These are phyloP conservation scores for Myriosclerotinia scirpicola DNA, from an alignment of 2,329 filamentous ascomycete genomes.

Conservation along the genomic window DNA sequence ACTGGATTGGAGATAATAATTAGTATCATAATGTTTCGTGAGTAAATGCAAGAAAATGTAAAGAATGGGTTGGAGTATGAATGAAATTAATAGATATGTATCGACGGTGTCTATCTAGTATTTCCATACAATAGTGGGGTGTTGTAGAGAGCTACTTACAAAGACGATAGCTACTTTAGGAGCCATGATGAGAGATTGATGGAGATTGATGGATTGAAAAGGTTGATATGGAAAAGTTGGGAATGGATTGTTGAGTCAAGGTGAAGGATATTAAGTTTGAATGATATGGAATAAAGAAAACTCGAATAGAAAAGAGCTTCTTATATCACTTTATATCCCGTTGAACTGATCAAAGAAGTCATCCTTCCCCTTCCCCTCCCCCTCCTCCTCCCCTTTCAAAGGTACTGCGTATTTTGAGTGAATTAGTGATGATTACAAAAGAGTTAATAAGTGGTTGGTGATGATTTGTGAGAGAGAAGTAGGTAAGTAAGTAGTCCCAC, in stretches of 20 bases:
- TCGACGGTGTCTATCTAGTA: no score
- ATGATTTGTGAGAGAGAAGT: no score
- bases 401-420: no score
- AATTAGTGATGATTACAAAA: constrained; percentile 7
- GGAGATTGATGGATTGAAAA: not conserved
- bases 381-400: no score
- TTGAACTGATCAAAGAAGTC: no score
- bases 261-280: constrained; percentile 11
- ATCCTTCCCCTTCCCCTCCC: no score
- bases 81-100: not conserved
- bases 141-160: constrained; percentile 55
- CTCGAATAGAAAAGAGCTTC: constrained; percentile 55
- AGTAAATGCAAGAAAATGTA: not conserved
- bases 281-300: constrained; percentile 50
- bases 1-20: constrained; percentile 50
- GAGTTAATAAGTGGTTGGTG: constrained; percentile 4
- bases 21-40: not conserved
- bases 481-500: no score
- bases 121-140: not conserved
- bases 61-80: not conserved
- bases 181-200: constrained; percentile 59
- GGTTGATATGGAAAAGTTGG: constrained; percentile 4
- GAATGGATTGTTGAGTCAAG: not conserved
- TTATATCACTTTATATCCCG: not conserved
- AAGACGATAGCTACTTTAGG: constrained; percentile 90